Base-by-base conservation (phyloP, 768 basidiomycete genomes). In the Phylloporus sp. region DNA sequence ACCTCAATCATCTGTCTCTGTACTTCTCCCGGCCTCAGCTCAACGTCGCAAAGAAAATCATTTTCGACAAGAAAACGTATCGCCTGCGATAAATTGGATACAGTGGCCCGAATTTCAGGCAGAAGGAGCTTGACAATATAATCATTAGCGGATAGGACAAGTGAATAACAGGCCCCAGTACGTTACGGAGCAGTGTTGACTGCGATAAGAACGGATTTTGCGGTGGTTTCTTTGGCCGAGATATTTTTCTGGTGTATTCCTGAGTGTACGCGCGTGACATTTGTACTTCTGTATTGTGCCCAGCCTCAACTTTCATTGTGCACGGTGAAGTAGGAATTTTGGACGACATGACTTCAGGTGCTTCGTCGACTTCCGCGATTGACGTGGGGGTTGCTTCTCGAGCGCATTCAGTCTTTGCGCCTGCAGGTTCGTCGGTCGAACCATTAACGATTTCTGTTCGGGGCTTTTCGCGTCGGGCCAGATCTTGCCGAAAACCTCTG, bases 71-170 rank as follows among this genome's bases (percentile, higher is more conserved):
- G 65, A 65, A 96, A 97, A 24, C 78, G 81, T 53, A 96, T 89
- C 5, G 89, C 90, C 64, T 97, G 94, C 0, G 92, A 92, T 5
- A 97, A 74, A 64, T 93, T 93, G 2, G 91, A 94, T 5, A 93
- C 77, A 0, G 93, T 94, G 53, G 88, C 75, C 23, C 85, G 80
- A 31, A 95, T 92, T 61, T 95, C 92, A 11, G 86, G 88, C 17
- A 85, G 70, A 5, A 96, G 74, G 11, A 96, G 70, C 89, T 93
- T 56, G 17, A 53, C 20, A 42, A 38, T 23, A 28, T 38, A 10
- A 44, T 26, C 14, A 34, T 61, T 33, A 61, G 6, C 9, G 17
- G 14, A 17, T 10, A 9, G 15, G 18, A 6, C 1, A 29, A 28
- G 27, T 32, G 28, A 37, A 31, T 14, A 34, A 10, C 36, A 32